phyloP scores from a whole-genome alignment of 2,329 filamentous ascomycete genomes.

The Polychaeton citri region DNA sequence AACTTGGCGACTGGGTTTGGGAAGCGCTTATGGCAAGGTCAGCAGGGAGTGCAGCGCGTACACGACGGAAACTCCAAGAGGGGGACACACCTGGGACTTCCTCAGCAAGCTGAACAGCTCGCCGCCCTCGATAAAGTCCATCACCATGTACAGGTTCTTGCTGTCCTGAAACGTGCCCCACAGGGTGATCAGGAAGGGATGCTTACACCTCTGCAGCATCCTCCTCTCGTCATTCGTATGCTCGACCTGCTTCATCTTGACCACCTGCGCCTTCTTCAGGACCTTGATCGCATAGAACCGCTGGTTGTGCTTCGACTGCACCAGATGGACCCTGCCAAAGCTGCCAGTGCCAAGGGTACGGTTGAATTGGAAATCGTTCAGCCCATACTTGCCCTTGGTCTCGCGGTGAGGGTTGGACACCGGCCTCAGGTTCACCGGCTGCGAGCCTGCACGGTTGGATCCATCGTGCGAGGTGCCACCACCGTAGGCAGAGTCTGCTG shows the following conservation, averaged over 20 bases:
- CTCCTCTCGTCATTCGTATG: conserved; percentile 95
- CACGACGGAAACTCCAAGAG: not conserved
- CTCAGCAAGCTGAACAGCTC: conserved; percentile 90
- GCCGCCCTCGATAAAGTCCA: conserved; percentile 98
- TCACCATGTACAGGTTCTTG: conserved; percentile 98
- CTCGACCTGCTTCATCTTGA: conserved; percentile 99
- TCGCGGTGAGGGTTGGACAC: conserved; percentile 39
- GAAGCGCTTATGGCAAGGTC: conserved; percentile 56
- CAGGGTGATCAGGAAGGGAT: conserved; percentile 92
- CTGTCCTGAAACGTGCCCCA: conserved; percentile 98
- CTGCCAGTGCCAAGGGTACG: conserved; percentile 91
- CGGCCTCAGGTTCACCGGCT: conserved; percentile 19
- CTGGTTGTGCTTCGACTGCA: conserved; percentile 96
- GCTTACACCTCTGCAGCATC: conserved; percentile 94
- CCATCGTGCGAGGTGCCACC: conserved; percentile 20
- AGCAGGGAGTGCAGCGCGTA: conserved; percentile 4
- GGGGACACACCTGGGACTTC: conserved; percentile 67
- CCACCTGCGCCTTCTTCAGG: conserved; percentile 93
- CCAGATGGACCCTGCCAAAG: conserved; percentile 90
- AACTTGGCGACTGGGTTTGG: conserved; percentile 98
- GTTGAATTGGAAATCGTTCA: conserved; percentile 78
- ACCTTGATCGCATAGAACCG: conserved; percentile 98
- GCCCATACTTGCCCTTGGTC: conserved; percentile 94
- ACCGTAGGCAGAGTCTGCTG: conserved; percentile 22
- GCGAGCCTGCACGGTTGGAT: conserved; percentile 24